Evolutionary conservation across 768 basidiomycete species (phyloP).

Genomic region (Jaapia argillacea): DNA sequence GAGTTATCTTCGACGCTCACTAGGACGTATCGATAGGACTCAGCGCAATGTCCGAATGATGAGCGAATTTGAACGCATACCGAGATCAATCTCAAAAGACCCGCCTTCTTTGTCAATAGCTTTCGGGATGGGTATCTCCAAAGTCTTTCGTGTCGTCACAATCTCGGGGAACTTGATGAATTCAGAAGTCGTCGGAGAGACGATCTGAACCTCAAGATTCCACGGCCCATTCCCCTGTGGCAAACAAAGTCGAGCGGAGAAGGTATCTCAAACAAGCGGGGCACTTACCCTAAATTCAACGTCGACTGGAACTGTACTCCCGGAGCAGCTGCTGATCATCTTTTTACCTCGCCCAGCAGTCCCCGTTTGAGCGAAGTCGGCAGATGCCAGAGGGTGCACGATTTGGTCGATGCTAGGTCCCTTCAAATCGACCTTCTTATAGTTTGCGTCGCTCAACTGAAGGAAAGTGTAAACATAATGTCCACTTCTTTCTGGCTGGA

Average conservation of each 20-base stretch:
- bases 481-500: conserved; percentile 85
- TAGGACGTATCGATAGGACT: no score
- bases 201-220: conserved; percentile 75
- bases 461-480: conserved; percentile 80
- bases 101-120: conserved; percentile 61
- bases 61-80: conserved; percentile 29
- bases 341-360: conserved; percentile 36
- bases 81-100: conserved; percentile 67
- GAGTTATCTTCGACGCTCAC: conserved; percentile 84
- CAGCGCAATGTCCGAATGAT: no score
- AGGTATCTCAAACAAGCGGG: conserved; percentile 10
- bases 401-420: conserved; percentile 78
- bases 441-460: conserved; percentile 75
- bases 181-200: conserved; percentile 62
- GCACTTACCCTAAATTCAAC: conserved; percentile 62
- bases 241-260: neutral
- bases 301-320: conserved; percentile 62
- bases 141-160: conserved; percentile 37
- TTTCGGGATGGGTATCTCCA: conserved; percentile 62
- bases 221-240: conserved; percentile 82
- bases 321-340: conserved; percentile 70
- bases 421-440: conserved; percentile 63
- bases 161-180: conserved; percentile 46
- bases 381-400: conserved; percentile 82
- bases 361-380: conserved; percentile 47